These are phyloP conservation scores for Boletus mariae DNA, from an alignment of 1,284 basidiomycete species.

Conservation along the genomic window DNA sequence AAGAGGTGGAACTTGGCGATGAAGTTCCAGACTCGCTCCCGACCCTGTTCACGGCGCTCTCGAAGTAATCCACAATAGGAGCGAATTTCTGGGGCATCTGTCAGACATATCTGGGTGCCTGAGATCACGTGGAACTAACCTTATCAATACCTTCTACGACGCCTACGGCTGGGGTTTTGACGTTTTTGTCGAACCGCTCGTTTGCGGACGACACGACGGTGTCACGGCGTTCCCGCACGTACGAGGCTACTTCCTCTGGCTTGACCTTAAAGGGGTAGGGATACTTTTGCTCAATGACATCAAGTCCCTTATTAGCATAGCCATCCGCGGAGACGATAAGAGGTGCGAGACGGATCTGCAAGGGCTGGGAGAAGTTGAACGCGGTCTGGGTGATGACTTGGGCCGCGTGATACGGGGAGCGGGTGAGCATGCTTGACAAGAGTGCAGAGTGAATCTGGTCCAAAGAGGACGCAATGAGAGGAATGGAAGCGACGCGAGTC, in stretches of 20 bases:
- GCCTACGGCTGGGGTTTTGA: conserved; percentile 58
- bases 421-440: conserved; percentile 55
- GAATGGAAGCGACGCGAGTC: conserved; percentile 62
- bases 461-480: conserved; percentile 62
- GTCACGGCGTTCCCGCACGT: conserved; percentile 54
- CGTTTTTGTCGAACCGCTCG: conserved; percentile 62
- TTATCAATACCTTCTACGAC: conserved; percentile 70
- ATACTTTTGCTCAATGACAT: conserved; percentile 66
- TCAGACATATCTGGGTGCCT: conserved; percentile 11
- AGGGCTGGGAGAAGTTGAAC: conserved; percentile 58
- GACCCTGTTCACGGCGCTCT: conserved; percentile 54
- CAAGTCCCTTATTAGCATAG: conserved; percentile 68
- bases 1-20: conserved; percentile 32
- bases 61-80: conserved; percentile 69
- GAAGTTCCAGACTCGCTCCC: conserved; percentile 44
- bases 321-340: conserved; percentile 59
- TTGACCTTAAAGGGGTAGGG: conserved; percentile 72
- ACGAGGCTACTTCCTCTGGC: conserved; percentile 64
- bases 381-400: conserved; percentile 57
- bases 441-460: conserved; percentile 57
- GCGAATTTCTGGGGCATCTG: conserved; percentile 51
- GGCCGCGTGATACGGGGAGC: conserved; percentile 59
- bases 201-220: conserved; percentile 55
- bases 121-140: conserved; percentile 39
- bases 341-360: conserved; percentile 62